Evolutionary conservation across 2,329 filamentous ascomycete species (phyloP).

Genomic region (Lachnellula arida): DNA sequence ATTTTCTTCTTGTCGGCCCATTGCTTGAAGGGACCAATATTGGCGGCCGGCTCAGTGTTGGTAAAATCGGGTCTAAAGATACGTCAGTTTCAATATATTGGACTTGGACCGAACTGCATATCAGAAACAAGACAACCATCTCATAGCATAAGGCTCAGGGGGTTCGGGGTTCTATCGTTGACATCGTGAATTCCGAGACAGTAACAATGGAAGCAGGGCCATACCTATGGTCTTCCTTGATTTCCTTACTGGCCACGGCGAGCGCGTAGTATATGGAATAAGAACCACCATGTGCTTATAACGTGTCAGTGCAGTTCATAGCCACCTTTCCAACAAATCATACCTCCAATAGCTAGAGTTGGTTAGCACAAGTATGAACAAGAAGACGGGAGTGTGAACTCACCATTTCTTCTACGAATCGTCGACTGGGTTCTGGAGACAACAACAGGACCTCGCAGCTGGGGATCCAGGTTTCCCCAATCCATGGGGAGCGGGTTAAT

Average conservation of each 20-base stretch:
- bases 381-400: slow-evolving; percentile 28
- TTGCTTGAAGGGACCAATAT: slow-evolving; percentile 82
- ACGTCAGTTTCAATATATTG: background rate
- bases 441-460: slow-evolving; percentile 77
- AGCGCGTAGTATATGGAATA: slow-evolving; percentile 96
- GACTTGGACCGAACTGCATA: background rate
- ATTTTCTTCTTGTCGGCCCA: slow-evolving; percentile 93
- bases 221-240: slow-evolving; percentile 72
- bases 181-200: background rate
- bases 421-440: slow-evolving; percentile 74
- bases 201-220: slow-evolving; percentile 6
- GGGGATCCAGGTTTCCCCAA: slow-evolving; percentile 77
- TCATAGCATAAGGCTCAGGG: background rate
- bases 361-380: slow-evolving; percentile 31
- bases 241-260: slow-evolving; percentile 84
- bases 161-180: background rate
- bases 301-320: slow-evolving; percentile 31
- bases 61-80: slow-evolving; percentile 57
- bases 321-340: slow-evolving; percentile 23
- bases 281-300: slow-evolving; percentile 76
- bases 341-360: slow-evolving; percentile 53
- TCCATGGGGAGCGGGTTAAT: slow-evolving; percentile 86
- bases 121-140: too few relatives aligned
- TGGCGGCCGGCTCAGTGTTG: slow-evolving; percentile 87
- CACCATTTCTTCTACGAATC: slow-evolving; percentile 76